These are phyloP conservation scores for Cryphonectria carpinicola DNA, from an alignment of 2,329 filamentous ascomycete species.

Conservation along the genomic window DNA sequence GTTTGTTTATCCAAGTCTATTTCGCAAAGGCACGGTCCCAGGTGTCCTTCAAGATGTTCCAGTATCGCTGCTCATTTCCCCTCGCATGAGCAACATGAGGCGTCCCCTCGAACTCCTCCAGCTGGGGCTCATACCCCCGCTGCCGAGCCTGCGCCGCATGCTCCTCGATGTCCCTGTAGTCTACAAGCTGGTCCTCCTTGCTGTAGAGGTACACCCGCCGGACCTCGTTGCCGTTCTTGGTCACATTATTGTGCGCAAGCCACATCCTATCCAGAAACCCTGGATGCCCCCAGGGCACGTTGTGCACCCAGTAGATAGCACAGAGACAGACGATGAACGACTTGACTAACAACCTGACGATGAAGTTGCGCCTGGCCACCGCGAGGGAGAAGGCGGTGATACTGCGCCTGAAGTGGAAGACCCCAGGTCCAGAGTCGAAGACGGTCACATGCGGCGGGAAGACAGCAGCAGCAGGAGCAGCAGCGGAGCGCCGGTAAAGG, in stretches of 20 bases:
- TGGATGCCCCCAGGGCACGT: slow-evolving; percentile 36
- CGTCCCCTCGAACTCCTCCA: slow-evolving; percentile 52
- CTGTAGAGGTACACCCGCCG: slow-evolving; percentile 58
- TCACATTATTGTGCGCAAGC: slow-evolving; percentile 42
- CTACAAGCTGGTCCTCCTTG: slow-evolving; percentile 51
- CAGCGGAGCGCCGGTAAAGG: slow-evolving; percentile 31
- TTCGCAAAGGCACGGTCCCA: slow-evolving; percentile 44
- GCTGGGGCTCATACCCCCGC: slow-evolving; percentile 46
- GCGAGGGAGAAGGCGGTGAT: slow-evolving; percentile 45
- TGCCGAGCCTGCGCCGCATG: slow-evolving; percentile 48
- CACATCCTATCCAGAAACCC: slow-evolving; percentile 40
- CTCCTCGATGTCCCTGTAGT: slow-evolving; percentile 50
- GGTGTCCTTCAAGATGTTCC: slow-evolving; percentile 49
- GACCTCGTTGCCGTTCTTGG: slow-evolving; percentile 42
- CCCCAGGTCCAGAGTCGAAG: slow-evolving; percentile 54
- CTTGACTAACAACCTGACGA: slow-evolving; percentile 35
- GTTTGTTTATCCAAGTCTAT: background rate
- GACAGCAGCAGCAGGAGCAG: slow-evolving; percentile 1
- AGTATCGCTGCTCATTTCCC: slow-evolving; percentile 53
- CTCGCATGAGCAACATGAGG: slow-evolving; percentile 56
- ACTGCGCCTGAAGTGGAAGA: slow-evolving; percentile 44
- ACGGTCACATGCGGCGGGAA: slow-evolving; percentile 50
- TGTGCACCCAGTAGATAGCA: slow-evolving; percentile 37
- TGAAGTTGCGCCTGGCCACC: slow-evolving; percentile 37
- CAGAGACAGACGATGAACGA: slow-evolving; percentile 43